Evolutionary conservation across 202 grass and related monocot species (phyloP), one percentile per base, ranked within the genome.

Genomic region (Musa balbisiana): DNA sequence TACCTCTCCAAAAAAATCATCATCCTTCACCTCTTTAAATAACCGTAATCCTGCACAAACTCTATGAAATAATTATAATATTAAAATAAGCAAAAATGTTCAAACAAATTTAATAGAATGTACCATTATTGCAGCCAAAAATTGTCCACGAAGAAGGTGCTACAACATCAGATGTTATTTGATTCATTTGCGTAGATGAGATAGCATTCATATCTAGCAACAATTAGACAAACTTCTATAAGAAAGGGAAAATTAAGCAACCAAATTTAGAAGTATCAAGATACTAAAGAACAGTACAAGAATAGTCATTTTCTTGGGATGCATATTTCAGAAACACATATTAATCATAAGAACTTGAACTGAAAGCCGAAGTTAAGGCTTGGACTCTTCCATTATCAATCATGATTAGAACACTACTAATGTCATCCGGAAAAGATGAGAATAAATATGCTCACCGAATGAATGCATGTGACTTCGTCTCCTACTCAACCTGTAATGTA

Each of bases 121-220:
- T 53, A 72, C 94, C 94, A 29, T 93, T 93, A 72, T 76, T 89
- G 55, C 90, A 93, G 73, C 90, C 94, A 86, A 97, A 93, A 84
- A 97, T 93, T 87, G 79, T 89, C 94, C 94, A 98, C 19, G 90
- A 64, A 74, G 94, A 98, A 82, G 94, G 94, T 55, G 90, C 94
- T 75, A 98, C 85, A 73, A 98, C 94, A 79, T 98, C 94, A 85
- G 91, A 87, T 77, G 89, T 73, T 83, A 94, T 94, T 55, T 85
- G 91, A 79, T 98, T 91, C 0, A 86, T 76, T 82, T 94, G 82
- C 62, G 73, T 69, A 83, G 85, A 88, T 49, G 87, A 94, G 79
- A 89, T 89, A 78, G 82, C 69, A 59, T 91, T 90, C 91, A 88
- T 62, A 80, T 85, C 69, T 43, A 62, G 67, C 53, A 71, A 73